These are phyloP conservation scores for Kwoniella shivajii DNA, from an alignment of 1,284 basidiomycete genomes.

Conservation along the genomic window DNA sequence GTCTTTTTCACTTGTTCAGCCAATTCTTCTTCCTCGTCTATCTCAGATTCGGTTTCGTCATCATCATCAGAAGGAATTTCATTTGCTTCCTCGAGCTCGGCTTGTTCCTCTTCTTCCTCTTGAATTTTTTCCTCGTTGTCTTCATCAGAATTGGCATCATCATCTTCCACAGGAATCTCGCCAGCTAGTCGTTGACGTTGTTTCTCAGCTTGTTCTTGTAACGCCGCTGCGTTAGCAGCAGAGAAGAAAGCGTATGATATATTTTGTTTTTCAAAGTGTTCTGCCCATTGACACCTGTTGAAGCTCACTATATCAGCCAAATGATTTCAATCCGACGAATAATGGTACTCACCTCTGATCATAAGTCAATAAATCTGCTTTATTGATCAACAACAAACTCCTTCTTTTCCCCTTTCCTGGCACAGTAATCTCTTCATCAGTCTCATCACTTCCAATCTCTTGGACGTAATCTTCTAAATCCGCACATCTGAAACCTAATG, in stretches of 20 bases:
- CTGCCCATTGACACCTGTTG: constrained; percentile 70
- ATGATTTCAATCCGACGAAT: neutral
- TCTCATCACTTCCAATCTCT: constrained; percentile 70
- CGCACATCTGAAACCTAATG: constrained; percentile 84
- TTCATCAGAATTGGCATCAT: constrained; percentile 23
- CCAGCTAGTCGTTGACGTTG: constrained; percentile 46
- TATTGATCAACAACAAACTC: constrained; percentile 89
- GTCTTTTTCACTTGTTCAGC: constrained; percentile 33
- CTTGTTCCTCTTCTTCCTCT: constrained; percentile 1
- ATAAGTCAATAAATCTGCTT: constrained; percentile 87
- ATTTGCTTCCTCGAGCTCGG: constrained; percentile 28
- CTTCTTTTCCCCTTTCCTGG: constrained; percentile 68
- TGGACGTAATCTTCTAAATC: constrained; percentile 86
- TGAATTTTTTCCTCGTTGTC: constrained; percentile 24
- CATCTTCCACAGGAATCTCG: constrained; percentile 46
- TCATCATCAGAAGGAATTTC: constrained; percentile 21
- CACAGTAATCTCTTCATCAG: constrained; percentile 70
- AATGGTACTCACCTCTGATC: constrained; percentile 69
- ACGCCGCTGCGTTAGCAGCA: constrained; percentile 81
- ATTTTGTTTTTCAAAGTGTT: constrained; percentile 82
- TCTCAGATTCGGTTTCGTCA: constrained; percentile 34
- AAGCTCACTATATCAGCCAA: neutral
- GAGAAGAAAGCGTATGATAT: constrained; percentile 95
- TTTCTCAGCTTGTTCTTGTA: constrained; percentile 70
- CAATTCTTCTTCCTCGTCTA: constrained; percentile 38